Conservation (phyloP, 2,329 filamentous ascomycete genomes). For the Aspergillus chevalieri region DNA sequence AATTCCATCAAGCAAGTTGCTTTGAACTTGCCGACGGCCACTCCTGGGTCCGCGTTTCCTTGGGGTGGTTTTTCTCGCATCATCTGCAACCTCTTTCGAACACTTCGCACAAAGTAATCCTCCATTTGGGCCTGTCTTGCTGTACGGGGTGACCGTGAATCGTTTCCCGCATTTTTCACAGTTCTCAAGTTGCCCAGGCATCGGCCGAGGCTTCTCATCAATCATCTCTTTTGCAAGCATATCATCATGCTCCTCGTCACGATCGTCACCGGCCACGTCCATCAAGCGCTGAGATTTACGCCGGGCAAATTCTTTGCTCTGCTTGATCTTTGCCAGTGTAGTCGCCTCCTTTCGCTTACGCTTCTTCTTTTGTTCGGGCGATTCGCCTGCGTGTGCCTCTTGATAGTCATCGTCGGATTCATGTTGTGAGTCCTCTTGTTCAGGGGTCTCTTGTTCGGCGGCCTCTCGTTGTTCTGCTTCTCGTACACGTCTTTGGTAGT, state of each 20-base stretch:
- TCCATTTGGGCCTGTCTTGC: conserved; percentile 71
- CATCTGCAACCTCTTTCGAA: conserved; percentile 65
- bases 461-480: conserved; percentile 41
- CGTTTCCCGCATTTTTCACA: conserved; percentile 79
- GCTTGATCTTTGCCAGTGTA: conserved; percentile 40
- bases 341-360: conserved; percentile 51
- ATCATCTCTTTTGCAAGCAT: conserved; percentile 46
- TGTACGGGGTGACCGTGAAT: conserved; percentile 90
- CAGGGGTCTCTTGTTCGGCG: conserved; percentile 7
- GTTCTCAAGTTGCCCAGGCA: conserved; percentile 83
- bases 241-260: conserved; percentile 44
- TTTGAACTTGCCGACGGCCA: conserved; percentile 70
- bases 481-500: conserved; percentile 50
- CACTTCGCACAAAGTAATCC: conserved; percentile 81
- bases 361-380: conserved; percentile 46
- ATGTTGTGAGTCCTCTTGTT: conserved; percentile 24
- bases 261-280: conserved; percentile 42
- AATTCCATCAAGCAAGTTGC: conserved; percentile 73
- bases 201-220: conserved; percentile 50
- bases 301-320: conserved; percentile 47
- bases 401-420: conserved; percentile 25
- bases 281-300: conserved; percentile 38
- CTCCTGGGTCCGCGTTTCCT: conserved; percentile 52
- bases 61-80: conserved; percentile 52
- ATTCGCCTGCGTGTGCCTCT: conserved; percentile 34